Evolutionary conservation across 1,139 yeast species (phyloP).

Genomic region (Suhomyces taliae): DNA sequence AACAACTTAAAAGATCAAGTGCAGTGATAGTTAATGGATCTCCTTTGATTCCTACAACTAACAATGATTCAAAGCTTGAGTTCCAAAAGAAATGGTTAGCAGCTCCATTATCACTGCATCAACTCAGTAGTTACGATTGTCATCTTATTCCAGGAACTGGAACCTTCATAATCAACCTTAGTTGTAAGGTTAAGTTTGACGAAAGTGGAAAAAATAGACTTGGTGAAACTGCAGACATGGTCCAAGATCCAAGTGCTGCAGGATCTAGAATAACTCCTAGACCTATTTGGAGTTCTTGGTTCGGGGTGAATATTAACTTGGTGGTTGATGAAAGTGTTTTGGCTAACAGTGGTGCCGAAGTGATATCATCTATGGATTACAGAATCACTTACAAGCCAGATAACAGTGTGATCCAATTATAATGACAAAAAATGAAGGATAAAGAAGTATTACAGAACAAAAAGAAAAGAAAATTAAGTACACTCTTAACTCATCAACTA

Average conservation of each 20-base stretch:
- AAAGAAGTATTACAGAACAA: no score
- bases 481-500: no score
- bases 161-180: conserved; percentile 51
- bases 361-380: conserved; percentile 61
- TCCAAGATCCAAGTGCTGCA: conserved; percentile 17
- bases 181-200: conserved; percentile 71
- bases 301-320: conserved; percentile 60
- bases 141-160: conserved; percentile 74
- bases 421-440: background rate
- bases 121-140: conserved; percentile 59
- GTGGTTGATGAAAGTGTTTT: conserved; percentile 59
- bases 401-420: conserved; percentile 48
- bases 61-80: conserved; percentile 49
- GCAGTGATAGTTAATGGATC: conserved; percentile 65
- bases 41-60: conserved; percentile 47
- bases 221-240: conserved; percentile 59
- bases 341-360: conserved; percentile 39
- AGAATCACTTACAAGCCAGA: conserved; percentile 64
- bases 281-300: conserved; percentile 65
- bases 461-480: no score
- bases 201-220: conserved; percentile 66
- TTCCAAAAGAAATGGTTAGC: conserved; percentile 68
- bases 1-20: conserved; percentile 44
- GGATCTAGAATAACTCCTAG: conserved; percentile 20
- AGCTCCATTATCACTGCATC: conserved; percentile 64